A percentile compares a stretch with the other conserved stretches of the same genome.
Evolutionary conservation across 1,284 basidiomycete genomes (phyloP).

Genomic region (Leucoagaricus sp.): DNA sequence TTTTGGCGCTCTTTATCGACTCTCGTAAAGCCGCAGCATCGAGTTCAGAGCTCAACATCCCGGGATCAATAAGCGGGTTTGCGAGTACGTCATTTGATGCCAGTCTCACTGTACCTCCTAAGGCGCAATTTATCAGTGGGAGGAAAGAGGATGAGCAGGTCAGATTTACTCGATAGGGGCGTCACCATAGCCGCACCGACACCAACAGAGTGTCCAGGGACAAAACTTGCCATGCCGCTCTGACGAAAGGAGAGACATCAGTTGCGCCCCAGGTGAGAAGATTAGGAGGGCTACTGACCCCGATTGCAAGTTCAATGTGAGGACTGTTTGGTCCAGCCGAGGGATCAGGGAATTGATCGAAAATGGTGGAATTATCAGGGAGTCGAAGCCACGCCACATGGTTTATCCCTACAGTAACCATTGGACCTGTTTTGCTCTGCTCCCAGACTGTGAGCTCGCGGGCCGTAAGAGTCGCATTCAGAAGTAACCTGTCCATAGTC

Average conservation of each 20-base stretch:
- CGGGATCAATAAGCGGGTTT: slow-evolving; percentile 20
- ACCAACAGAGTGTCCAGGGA: slow-evolving; percentile 14
- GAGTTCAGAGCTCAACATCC: slow-evolving; percentile 20
- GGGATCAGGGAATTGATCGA: slow-evolving; percentile 16
- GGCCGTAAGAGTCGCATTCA: slow-evolving; percentile 12
- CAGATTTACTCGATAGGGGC: slow-evolving; percentile 12
- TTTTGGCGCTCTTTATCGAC: slow-evolving; percentile 9
- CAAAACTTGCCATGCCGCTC: slow-evolving; percentile 14
- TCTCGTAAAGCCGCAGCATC: slow-evolving; percentile 16
- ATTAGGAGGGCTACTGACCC: slow-evolving; percentile 8
- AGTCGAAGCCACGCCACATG: slow-evolving; percentile 19
- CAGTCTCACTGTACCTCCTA: slow-evolving; percentile 20
- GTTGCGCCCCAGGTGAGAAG: background rate
- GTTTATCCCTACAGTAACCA: slow-evolving; percentile 15
- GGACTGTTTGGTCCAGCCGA: slow-evolving; percentile 18
- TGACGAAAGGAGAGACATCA: background rate
- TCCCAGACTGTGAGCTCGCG: slow-evolving; percentile 18
- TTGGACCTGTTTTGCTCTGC: slow-evolving; percentile 16
- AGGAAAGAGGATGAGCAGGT: background rate
- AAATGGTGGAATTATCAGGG: slow-evolving; percentile 18
- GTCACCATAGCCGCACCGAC: slow-evolving; percentile 10
- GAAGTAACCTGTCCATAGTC: background rate
- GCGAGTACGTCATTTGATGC: slow-evolving; percentile 18
- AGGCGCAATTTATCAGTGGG: background rate
- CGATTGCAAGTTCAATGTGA: slow-evolving; percentile 19